These are phyloP conservation scores for Rhodomyrtus psidioides DNA, from an alignment of 441 rosid genomes.

Conservation along the genomic window DNA sequence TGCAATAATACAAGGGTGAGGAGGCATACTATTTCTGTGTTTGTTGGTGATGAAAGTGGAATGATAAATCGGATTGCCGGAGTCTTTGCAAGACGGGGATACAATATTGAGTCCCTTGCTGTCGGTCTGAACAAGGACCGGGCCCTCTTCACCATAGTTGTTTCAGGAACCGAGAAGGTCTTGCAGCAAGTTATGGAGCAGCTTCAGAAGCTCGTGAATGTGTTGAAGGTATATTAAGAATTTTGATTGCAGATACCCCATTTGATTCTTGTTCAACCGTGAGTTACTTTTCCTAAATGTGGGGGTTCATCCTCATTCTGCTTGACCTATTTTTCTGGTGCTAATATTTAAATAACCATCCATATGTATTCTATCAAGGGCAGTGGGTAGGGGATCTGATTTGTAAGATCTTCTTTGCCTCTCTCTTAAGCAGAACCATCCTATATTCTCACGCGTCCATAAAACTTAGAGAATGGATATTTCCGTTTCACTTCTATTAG, in stretches of 20 bases:
- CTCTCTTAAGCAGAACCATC: not conserved
- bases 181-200: constrained; percentile 75
- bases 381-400: not conserved
- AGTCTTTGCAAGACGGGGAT: constrained; percentile 86
- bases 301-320: not conserved
- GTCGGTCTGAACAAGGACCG: constrained; percentile 84
- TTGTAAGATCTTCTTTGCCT: not conserved
- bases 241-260: not conserved
- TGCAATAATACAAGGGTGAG: constrained; percentile 31
- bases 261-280: not conserved
- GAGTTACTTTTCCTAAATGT: not conserved
- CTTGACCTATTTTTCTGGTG: not conserved
- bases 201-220: constrained; percentile 83
- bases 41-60: constrained; percentile 90
- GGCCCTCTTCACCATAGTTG: constrained; percentile 80
- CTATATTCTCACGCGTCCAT: not conserved
- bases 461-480: not conserved
- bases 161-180: constrained; percentile 64
- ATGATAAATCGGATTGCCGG: constrained; percentile 89
- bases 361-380: not conserved
- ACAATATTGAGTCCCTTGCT: constrained; percentile 84
- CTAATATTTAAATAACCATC: not conserved
- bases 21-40: constrained; percentile 75
- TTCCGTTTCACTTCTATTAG: not conserved
- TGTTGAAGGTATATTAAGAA: constrained; percentile 46